phyloP scores from a whole-genome alignment of 2,329 filamentous ascomycete species.

The Chalaropsis thielavioides region DNA sequence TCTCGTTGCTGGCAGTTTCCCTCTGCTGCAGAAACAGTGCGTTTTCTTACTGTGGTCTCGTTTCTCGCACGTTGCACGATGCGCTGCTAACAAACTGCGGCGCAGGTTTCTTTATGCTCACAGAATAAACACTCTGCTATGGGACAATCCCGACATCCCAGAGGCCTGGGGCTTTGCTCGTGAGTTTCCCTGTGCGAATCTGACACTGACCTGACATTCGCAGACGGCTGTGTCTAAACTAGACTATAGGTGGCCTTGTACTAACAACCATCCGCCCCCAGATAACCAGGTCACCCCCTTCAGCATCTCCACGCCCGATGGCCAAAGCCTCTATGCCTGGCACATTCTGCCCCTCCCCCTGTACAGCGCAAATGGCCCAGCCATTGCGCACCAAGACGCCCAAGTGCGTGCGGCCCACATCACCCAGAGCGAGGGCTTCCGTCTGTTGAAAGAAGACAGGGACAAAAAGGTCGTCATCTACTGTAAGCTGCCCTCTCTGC shows the following conservation, averaged over 20 bases:
- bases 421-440: constrained; percentile 42
- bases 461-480: constrained; percentile 47
- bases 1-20: constrained; percentile 50
- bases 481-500: constrained; percentile 23
- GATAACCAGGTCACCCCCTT: constrained; percentile 85
- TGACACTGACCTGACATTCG: no score
- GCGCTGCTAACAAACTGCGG: background rate
- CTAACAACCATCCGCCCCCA: constrained; percentile 29
- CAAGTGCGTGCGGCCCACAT: constrained; percentile 39
- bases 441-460: constrained; percentile 47
- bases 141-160: constrained; percentile 58
- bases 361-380: constrained; percentile 56
- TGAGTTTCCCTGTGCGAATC: constrained; percentile 26
- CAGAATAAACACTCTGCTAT: constrained; percentile 57
- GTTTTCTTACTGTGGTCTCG: constrained; percentile 21
- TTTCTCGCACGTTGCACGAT: no score
- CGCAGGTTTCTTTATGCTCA: constrained; percentile 75
- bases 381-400: constrained; percentile 38
- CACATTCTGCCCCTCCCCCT: constrained; percentile 70
- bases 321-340: constrained; percentile 73
- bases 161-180: constrained; percentile 78
- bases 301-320: constrained; percentile 57
- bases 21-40: constrained; percentile 68
- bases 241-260: background rate
- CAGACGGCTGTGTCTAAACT: no score